Conservation (phyloP, 1,284 basidiomycete species). For the Porphyrellus sp. region DNA sequence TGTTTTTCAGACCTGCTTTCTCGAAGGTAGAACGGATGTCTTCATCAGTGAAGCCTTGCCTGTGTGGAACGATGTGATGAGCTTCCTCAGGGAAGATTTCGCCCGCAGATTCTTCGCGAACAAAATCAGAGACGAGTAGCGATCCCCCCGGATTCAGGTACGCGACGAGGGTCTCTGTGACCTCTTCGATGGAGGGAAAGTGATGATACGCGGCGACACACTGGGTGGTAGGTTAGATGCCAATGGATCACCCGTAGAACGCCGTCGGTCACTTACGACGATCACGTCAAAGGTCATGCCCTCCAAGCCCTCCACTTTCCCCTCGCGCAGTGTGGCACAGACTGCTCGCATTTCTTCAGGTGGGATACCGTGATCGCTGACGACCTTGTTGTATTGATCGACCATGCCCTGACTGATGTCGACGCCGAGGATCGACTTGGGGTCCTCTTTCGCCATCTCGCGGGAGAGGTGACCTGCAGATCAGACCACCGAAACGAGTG, state of each 20-base stretch:
- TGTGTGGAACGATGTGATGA: slow-evolving; percentile 51
- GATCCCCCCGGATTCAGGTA: slow-evolving; percentile 61
- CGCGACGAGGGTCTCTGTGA: slow-evolving; percentile 49
- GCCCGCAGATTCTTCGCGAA: slow-evolving; percentile 26
- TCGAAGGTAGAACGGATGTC: slow-evolving; percentile 48
- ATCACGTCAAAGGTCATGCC: slow-evolving; percentile 60
- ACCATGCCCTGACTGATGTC: slow-evolving; percentile 68
- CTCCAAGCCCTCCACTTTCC: slow-evolving; percentile 47
- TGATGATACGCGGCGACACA: slow-evolving; percentile 71
- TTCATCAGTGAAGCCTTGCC: slow-evolving; percentile 46
- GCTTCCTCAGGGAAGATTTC: slow-evolving; percentile 29
- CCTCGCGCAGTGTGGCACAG: slow-evolving; percentile 41
- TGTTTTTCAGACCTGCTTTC: slow-evolving; percentile 43
- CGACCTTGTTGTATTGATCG: slow-evolving; percentile 58
- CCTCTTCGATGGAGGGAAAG: slow-evolving; percentile 47
- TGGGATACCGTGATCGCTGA: slow-evolving; percentile 53
- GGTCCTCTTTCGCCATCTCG: slow-evolving; percentile 47
- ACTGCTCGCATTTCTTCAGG: slow-evolving; percentile 59
- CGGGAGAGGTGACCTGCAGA: slow-evolving; percentile 61
- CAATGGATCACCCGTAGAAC: too few relatives aligned
- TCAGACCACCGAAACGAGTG: too few relatives aligned
- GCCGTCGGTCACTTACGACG: slow-evolving; percentile 41
- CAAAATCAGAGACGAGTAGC: slow-evolving; percentile 58
- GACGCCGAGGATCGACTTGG: slow-evolving; percentile 60
- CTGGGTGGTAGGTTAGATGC: slow-evolving; percentile 34